Base-by-base conservation (phyloP, 2,329 filamentous ascomycete species). In the Lachnellula willkommii region DNA sequence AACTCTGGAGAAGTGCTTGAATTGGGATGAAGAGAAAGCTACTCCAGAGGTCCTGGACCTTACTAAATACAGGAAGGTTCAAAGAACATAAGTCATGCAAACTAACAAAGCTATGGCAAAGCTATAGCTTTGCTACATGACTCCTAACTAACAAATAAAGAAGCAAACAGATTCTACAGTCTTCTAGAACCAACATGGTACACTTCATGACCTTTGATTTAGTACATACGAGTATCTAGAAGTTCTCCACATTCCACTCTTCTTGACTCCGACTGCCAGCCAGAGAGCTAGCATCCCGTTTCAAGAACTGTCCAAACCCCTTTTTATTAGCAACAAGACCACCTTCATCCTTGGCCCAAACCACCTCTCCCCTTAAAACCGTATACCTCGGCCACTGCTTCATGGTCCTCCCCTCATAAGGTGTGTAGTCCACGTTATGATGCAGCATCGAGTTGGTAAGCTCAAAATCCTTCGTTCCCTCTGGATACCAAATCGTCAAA, bases 321-420 rank as follows among this genome's bases (percentile, higher is more conserved):
- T 74, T 78, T 55, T 70, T 63, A 1, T 70, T 63, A 1, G 77
- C 79, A 9, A 79, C 62, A 40, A 80, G 47, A 0, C 80, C 80
- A 1, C 72, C 78, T n/a, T 73, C 69, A 14, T 80, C 78, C 39
- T 74, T 73, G 60, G 81, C 79, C 80, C 79, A 85, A 1, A 84
- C 77, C 0, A 85, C 74, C 58, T 78, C 69, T 0, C 83, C 83
- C 54, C 83, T 69, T 43, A 87, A 60, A 7, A 86, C 72, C 0
- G 81, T 85, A 63, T 79, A 84, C 20, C 82, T 73, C 11, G 82
- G 82, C 82, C 83, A 85, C 55, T 85, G 81, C 28, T 73, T 74
- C 42, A 86, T 64, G n/a, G 64, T 70, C 49, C 73, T 74, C 0
- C 82, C 81, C 65, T 85, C 82, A 61, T 79, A 85, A 0, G 82